Conservation (phyloP, 257 asterid species). For the Cordia subcordata region DNA sequence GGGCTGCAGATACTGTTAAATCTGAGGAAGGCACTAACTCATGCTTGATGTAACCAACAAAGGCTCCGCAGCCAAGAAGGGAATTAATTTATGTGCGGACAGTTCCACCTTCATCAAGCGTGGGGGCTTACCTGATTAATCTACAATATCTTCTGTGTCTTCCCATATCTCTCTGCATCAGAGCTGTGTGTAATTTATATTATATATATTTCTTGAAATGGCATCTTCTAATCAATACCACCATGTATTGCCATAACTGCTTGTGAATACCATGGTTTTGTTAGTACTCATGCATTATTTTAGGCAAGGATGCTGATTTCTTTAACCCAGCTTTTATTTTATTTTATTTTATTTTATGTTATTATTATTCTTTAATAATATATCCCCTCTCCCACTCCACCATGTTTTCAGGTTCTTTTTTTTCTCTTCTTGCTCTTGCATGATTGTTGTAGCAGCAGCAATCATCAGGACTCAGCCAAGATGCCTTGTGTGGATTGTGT, state of each 20-base stretch:
- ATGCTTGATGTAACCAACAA: conserved; percentile 15
- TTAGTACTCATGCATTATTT: conserved; percentile 14
- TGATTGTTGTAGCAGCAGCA: conserved; percentile 10
- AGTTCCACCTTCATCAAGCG: conserved; percentile 15
- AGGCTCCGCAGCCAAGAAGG: conserved; percentile 17
- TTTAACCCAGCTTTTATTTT: no score
- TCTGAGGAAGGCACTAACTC: conserved; percentile 21
- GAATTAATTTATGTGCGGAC: conserved; percentile 13
- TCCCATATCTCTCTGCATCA: conserved; percentile 28
- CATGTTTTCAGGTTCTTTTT: conserved; percentile 20
- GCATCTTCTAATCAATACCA: conserved; percentile 26
- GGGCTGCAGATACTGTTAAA: conserved; percentile 21
- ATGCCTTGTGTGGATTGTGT: not conserved
- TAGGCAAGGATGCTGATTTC: not conserved
- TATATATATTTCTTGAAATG: conserved; percentile 23
- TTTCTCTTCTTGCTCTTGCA: not conserved
- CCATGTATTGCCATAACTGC: conserved; percentile 15
- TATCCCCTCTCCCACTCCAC: conserved; percentile 20
- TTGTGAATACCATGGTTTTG: conserved; percentile 40
- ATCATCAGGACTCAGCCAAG: conserved; percentile 1
- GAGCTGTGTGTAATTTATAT: not conserved
- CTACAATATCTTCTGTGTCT: conserved; percentile 32
- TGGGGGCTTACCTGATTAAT: conserved; percentile 32
- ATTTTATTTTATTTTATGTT: no score
- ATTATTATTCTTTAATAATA: no score